Conservation (phyloP, 805 yeast species). For the Starmerella scarabaei region DNA sequence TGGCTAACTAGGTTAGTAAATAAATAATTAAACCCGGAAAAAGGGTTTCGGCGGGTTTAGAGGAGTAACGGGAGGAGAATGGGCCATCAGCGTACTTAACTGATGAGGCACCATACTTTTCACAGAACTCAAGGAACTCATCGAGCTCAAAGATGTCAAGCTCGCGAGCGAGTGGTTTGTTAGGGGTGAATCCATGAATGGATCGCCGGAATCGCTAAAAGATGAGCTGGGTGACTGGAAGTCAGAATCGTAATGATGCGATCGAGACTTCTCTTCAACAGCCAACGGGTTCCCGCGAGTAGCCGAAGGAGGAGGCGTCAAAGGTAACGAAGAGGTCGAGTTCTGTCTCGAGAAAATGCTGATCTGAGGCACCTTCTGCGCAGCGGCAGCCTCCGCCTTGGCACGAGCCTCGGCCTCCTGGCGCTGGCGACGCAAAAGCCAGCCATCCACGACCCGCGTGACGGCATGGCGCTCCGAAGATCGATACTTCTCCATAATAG, state of each 20-base stretch:
- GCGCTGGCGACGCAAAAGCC: slow-evolving; percentile 25
- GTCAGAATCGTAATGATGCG: too few species aligned
- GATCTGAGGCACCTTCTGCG: slow-evolving; percentile 10
- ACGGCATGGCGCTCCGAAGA: slow-evolving; percentile 25
- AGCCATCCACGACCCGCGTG: slow-evolving; percentile 25
- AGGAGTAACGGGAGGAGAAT: slow-evolving; percentile 21
- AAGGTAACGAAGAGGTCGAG: slow-evolving; percentile 18
- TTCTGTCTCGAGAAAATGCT: slow-evolving; percentile 8
- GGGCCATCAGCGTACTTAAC: slow-evolving; percentile 11
- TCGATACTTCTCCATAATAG: slow-evolving; percentile 31
- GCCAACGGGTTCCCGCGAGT: slow-evolving; percentile 20
- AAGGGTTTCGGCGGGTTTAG: slow-evolving; percentile 20
- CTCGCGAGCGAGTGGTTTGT: slow-evolving; percentile 15
- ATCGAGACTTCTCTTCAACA: too few species aligned
- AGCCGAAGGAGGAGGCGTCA: slow-evolving; percentile 29
- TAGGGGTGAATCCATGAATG: slow-evolving; percentile 16
- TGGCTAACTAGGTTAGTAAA: slow-evolving; percentile 3
- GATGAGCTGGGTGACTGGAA: slow-evolving; percentile 16
- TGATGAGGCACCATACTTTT: slow-evolving; percentile 6
- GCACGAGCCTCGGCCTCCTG: slow-evolving; percentile 21
- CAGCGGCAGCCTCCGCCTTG: slow-evolving; percentile 13
- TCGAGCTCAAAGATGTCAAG: slow-evolving; percentile 16
- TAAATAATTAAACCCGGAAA: slow-evolving; percentile 12
- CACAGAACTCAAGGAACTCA: slow-evolving; percentile 12
- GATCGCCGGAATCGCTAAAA: slow-evolving; percentile 2